phyloP scores from a whole-genome alignment of 2,329 filamentous ascomycete species.

The Magnaporthiopsis incrustans region DNA sequence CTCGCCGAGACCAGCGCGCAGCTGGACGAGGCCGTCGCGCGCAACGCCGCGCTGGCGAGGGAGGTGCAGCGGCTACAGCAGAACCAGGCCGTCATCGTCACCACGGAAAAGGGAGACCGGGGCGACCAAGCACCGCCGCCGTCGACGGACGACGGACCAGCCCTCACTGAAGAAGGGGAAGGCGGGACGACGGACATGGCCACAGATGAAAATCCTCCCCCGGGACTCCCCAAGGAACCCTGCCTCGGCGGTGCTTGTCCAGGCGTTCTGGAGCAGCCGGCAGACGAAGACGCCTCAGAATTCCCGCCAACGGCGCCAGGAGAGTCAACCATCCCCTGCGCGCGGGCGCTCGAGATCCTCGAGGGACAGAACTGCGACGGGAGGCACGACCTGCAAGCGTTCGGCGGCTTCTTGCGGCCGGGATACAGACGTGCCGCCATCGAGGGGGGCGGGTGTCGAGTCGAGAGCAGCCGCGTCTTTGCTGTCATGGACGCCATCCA shows the following conservation, averaged over 20 bases:
- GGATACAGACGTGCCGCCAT: constrained; percentile 12
- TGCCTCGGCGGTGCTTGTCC: background rate
- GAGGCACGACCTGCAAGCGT: constrained; percentile 11
- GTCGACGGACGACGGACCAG: background rate
- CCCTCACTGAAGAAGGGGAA: background rate
- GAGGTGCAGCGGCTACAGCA: constrained; percentile 12
- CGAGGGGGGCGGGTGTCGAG: constrained; percentile 8
- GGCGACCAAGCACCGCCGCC: no score
- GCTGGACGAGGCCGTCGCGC: constrained; percentile 16
- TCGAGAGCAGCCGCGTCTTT: constrained; percentile 6
- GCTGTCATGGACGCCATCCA: background rate
- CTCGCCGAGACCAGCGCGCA: constrained; percentile 15
- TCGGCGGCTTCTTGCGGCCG: constrained; percentile 12
- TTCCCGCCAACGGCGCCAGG: constrained; percentile 12
- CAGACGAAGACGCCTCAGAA: constrained; percentile 6
- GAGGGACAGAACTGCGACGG: constrained; percentile 14
- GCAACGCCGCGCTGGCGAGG: constrained; percentile 8
- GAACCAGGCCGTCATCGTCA: no score
- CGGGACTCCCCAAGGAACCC: no score
- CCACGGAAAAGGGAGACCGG: background rate
- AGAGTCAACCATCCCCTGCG: constrained; percentile 22
- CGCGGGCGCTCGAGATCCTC: constrained; percentile 19
- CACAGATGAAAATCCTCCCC: background rate
- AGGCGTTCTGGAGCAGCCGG: background rate
- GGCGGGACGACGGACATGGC: background rate